A percentile compares a stretch with the other conserved stretches of the same genome.
phyloP scores from a whole-genome alignment of 805 yeast species.

The Barnettozyma sp. region DNA sequence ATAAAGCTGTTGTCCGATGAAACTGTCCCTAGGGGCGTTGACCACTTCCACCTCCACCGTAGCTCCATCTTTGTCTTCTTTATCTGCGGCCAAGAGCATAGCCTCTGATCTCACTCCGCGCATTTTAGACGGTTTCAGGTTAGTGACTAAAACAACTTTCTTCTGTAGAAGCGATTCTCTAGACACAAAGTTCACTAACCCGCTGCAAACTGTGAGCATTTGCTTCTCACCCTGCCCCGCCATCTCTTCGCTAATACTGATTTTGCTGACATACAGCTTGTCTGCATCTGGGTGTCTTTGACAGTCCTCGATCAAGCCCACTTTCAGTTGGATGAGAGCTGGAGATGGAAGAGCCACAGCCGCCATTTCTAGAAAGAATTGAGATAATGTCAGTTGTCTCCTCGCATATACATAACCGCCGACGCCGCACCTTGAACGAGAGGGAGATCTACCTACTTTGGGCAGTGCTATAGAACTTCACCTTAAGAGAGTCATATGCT shows the following conservation, averaged over 20 bases:
- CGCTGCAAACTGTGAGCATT: slow-evolving; percentile 48
- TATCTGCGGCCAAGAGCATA: slow-evolving; percentile 58
- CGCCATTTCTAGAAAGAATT: no score
- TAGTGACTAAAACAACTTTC: slow-evolving; percentile 47
- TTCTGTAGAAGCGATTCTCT: slow-evolving; percentile 31
- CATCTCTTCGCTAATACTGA: slow-evolving; percentile 17
- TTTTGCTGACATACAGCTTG: slow-evolving; percentile 48
- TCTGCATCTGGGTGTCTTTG: slow-evolving; percentile 51
- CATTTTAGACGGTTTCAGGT: slow-evolving; percentile 56
- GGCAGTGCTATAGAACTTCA: no score
- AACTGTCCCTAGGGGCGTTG: slow-evolving; percentile 34
- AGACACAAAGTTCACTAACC: slow-evolving; percentile 42
- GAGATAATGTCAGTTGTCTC: no score
- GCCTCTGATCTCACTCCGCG: slow-evolving; percentile 58
- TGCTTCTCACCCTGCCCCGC: slow-evolving; percentile 10
- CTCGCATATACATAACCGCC: no score
- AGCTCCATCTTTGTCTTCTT: slow-evolving; percentile 9
- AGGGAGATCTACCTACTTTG: no score
- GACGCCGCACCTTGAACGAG: no score
- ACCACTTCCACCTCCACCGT: slow-evolving; percentile 37
- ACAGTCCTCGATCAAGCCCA: slow-evolving; percentile 44
- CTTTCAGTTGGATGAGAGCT: slow-evolving; percentile 29
- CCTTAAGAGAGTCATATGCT: neutral
- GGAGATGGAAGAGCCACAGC: slow-evolving; percentile 17
- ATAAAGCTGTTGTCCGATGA: slow-evolving; percentile 34